Percentiles rank a stretch among this genome's conserved stretches.
These are phyloP conservation scores for Nemania abortiva DNA, from an alignment of 2,329 filamentous ascomycete species.

Conservation along the genomic window DNA sequence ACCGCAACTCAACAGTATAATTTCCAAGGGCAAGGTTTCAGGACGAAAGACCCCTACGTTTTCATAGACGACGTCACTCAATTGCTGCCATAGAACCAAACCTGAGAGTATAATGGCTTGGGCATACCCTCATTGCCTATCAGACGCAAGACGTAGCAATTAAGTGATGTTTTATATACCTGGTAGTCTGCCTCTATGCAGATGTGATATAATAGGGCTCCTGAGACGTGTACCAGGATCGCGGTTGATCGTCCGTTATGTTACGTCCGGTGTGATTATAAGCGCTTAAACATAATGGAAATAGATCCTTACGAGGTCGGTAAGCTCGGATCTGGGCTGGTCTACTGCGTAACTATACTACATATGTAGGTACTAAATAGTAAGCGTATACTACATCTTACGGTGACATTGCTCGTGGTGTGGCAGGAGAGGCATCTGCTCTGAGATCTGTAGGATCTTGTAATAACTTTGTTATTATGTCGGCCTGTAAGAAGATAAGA, in stretches of 20 bases:
- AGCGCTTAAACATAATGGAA: constrained; percentile 3
- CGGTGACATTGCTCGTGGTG: neutral
- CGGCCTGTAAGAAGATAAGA: too few species aligned
- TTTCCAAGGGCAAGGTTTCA: too few species aligned
- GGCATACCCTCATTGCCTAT: constrained; percentile 13
- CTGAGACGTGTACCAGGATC: constrained; percentile 27
- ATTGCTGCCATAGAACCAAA: neutral
- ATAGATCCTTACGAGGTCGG: constrained; percentile 4
- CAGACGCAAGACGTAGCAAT: constrained; percentile 27
- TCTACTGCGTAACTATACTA: neutral
- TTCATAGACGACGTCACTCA: neutral
- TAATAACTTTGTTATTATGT: too few species aligned
- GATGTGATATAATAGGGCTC: constrained; percentile 2
- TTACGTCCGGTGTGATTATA: constrained; percentile 9
- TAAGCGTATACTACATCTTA: constrained; percentile 19
- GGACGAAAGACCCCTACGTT: neutral
- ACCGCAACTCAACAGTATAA: too few species aligned
- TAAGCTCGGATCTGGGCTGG: constrained; percentile 6
- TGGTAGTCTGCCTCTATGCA: neutral
- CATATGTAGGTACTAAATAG: constrained; percentile 22
- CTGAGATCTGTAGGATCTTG: too few species aligned
- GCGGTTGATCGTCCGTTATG: constrained; percentile 15
- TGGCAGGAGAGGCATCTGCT: too few species aligned
- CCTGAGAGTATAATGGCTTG: neutral
- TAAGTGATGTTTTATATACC: neutral